phyloP scores from a whole-genome alignment of 2,329 filamentous ascomycete species.

The Botrytis sinoallii region DNA sequence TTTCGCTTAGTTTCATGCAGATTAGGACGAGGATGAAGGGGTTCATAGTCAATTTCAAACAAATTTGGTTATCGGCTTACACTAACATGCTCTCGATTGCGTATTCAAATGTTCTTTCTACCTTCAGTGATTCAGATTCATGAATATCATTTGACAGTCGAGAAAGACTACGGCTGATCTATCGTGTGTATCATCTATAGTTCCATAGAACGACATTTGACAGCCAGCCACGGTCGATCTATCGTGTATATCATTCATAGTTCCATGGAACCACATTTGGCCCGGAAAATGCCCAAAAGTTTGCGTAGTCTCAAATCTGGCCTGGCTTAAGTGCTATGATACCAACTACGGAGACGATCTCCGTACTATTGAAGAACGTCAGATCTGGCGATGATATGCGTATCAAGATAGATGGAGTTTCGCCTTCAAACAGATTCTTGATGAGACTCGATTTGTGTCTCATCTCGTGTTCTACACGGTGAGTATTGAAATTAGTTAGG shows the following conservation, averaged over 20 bases:
- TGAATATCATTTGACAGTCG: conserved; percentile 2
- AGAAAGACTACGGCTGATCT: background rate
- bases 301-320: background rate
- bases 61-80: background rate
- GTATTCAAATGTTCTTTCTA: background rate
- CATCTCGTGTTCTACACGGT: background rate
- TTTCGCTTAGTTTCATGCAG: conserved; percentile 9
- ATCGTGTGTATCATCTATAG: background rate
- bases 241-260: background rate
- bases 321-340: background rate
- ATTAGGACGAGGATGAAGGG: conserved; percentile 9
- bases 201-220: conserved; percentile 1
- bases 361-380: conserved; percentile 9
- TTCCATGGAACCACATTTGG: background rate
- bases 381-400: conserved; percentile 5
- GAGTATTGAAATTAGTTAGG: background rate
- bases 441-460: conserved; percentile 2
- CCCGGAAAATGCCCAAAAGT: background rate
- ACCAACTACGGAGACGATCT: background rate
- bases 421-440: background rate
- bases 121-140: background rate
- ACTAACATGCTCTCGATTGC: background rate
- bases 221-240: background rate
- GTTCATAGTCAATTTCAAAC: background rate
- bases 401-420: background rate